Evolutionary conservation across 2,329 filamentous ascomycete genomes (phyloP).

Genomic region (Rugonectria rugulosa): DNA sequence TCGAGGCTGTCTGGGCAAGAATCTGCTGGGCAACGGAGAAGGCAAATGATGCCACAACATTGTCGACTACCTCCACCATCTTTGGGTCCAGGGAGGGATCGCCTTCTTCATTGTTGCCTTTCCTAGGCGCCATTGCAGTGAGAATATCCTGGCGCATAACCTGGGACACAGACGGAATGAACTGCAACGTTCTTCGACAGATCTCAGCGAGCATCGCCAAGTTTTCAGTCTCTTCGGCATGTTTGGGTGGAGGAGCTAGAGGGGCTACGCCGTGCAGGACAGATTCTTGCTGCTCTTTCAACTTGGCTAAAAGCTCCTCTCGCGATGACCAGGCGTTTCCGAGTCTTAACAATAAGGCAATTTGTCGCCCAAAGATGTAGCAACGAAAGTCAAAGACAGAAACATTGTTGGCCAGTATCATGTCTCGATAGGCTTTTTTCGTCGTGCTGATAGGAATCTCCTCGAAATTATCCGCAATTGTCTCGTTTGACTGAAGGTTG

Average conservation of each 20-base stretch:
- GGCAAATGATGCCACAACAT: conserved; percentile 78
- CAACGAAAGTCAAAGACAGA: conserved; percentile 95
- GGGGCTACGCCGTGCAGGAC: conserved; percentile 66
- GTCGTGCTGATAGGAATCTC: conserved; percentile 69
- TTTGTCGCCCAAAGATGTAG: conserved; percentile 91
- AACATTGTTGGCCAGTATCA: conserved; percentile 93
- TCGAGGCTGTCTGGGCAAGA: conserved; percentile 76
- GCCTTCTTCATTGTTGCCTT: conserved; percentile 47
- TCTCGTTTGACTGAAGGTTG: conserved; percentile 57
- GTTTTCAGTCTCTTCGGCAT: conserved; percentile 73
- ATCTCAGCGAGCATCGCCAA: conserved; percentile 84
- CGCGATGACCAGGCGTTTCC: conserved; percentile 75
- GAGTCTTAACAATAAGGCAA: conserved; percentile 80
- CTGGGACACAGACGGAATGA: conserved; percentile 81
- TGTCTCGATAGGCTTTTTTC: conserved; percentile 85
- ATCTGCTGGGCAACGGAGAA: conserved; percentile 81
- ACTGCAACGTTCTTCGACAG: conserved; percentile 81
- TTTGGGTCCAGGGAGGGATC: conserved; percentile 42
- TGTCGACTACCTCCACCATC: conserved; percentile 68
- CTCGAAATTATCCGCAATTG: conserved; percentile 52
- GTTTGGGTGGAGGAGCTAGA: conserved; percentile 54
- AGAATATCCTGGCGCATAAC: conserved; percentile 81
- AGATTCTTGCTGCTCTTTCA: conserved; percentile 68
- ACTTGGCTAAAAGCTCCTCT: conserved; percentile 68
- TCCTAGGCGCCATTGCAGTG: conserved; percentile 60